Evolutionary conservation across 2,329 filamentous ascomycete genomes (phyloP), one percentile per base, ranked within the genome.

Genomic region (Exophiala lecanii-corni): DNA sequence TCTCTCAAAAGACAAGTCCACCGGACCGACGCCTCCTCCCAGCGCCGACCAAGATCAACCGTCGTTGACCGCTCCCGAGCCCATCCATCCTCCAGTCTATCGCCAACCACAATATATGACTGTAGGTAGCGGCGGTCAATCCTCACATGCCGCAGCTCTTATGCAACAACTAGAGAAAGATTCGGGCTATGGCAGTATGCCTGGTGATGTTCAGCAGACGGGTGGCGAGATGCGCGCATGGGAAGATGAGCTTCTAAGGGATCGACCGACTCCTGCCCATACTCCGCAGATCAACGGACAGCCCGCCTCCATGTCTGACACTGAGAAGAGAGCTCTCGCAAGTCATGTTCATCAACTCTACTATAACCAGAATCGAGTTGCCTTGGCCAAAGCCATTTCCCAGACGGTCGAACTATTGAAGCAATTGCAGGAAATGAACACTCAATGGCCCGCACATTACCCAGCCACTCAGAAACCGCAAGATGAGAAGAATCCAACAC

Each of bases 361-460:
- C 50, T 74, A 71, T 69, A 97, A 97, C 65, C 81, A 88, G 58
- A 95, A 97, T 63, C 82, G 89, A 46, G 86, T 82, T 4, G 81
- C 86, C 21, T 78, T 98, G n/a, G 87, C 81, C 32, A 84, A 89
- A 47, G 85, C 89, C 10, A 96, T 98, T 60, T 86, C 82, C 59
- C 80, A 82, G 55, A 91, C 89, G 6, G 79, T 96, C 45, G 88
- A 96, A 47, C 79, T 88, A 2, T 69, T 98, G 53, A 83, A 84
- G 62, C 80, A 79, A 47, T 75, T 98, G 44, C 89, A 94, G 64
- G 77, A 89, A 50, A 92, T 87, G 76, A 98, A 98, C 59, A 71
- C 83, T 10, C 78, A 82, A 59, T 97, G 92, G 92, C 92, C 92
- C 1, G 91, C 89, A 21, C 86, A 94, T 62, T 98, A 98, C 62